Base-by-base conservation (phyloP, 106 monocot genomes). In the Iris macrosiphon region DNA sequence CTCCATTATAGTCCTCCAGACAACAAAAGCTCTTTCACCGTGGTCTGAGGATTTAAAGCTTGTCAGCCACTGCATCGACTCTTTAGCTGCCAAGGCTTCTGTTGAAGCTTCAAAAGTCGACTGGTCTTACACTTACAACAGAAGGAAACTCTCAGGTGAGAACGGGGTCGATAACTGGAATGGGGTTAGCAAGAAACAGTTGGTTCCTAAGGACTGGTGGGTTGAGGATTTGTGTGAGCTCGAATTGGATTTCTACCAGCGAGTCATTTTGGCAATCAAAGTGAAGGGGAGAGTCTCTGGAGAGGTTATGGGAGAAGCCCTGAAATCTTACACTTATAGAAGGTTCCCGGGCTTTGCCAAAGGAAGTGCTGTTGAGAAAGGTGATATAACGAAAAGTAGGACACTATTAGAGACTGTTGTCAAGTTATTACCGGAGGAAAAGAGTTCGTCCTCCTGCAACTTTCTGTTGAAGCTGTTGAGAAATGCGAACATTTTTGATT, bases 51-150 rank as follows among this genome's bases (percentile, higher is more conserved):
- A 81, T 31, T 31, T 75, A 49, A 71, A 75, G 40, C 17, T 81
- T 21, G 52, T 68, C 2, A 21, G 32, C 17, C 55, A 49, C 17
- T 75, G 67, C 21, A 48, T 81, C 3, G 75, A 81, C 20, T 66
- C 75, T 8, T 72, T 81, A 34, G 61, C 81, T 11, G 67, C 51
- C 20, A 81, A 67, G 49, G 61, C 71, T 19, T 81, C 57, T 7
- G 32, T 64, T 41, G 81, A 81, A 57, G 34, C 67, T 35, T 57
- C 67, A 7, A 54, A 48, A 18, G 81, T 81, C 2, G 30, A 55
- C 19, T 81, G 81, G 81, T 81, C 81, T 9, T 81, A 81, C 62
- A 63, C 81, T 6, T 75, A 67, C 46, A 67, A 41, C 45, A 43
- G 63, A 30, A 61, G 31, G 44, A 49, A 35, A 21, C 30, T 49